phyloP scores from a whole-genome alignment of 352 stramenopile species.

The Pythium brachiatum region DNA sequence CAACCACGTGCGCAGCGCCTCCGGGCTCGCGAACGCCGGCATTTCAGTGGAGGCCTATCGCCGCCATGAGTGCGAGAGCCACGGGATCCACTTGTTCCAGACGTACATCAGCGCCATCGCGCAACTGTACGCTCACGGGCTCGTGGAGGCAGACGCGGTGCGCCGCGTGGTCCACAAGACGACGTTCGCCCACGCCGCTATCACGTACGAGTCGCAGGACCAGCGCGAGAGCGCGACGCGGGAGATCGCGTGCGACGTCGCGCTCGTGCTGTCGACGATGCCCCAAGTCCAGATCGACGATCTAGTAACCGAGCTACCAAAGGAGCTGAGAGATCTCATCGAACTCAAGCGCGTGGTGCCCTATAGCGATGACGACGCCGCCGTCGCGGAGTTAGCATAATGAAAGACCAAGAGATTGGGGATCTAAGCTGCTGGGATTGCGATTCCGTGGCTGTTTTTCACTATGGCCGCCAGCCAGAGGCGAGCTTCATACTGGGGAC shows the following conservation, averaged over 20 bases:
- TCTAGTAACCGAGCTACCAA: constrained; percentile 45
- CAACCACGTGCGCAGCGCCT: constrained; percentile 38
- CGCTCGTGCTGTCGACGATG: constrained; percentile 50
- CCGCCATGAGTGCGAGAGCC: constrained; percentile 56
- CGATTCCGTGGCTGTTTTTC: not conserved
- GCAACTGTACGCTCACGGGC: constrained; percentile 45
- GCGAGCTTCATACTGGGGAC: not conserved
- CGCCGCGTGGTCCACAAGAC: constrained; percentile 65
- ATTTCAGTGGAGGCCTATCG: constrained; percentile 39
- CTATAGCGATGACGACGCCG: constrained; percentile 5
- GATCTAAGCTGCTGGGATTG: not conserved
- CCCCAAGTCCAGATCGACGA: constrained; percentile 51
- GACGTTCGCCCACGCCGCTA: constrained; percentile 44
- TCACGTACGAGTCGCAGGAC: constrained; percentile 56
- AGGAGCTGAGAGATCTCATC: constrained; percentile 36
- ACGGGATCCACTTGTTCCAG: constrained; percentile 67
- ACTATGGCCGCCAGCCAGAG: not conserved
- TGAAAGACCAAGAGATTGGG: not conserved
- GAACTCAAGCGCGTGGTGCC: constrained; percentile 16
- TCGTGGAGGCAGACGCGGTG: constrained; percentile 52
- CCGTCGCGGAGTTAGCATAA: constrained; percentile 2
- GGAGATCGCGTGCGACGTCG: constrained; percentile 64
- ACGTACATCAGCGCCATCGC: constrained; percentile 79
- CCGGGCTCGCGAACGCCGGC: constrained; percentile 16
- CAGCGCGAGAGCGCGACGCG: constrained; percentile 54